Percentiles rank a stretch among this genome's conserved stretches.
Evolutionary conservation across 345 rosid species (phyloP).

Genomic region (Geranium rotundifolium): DNA sequence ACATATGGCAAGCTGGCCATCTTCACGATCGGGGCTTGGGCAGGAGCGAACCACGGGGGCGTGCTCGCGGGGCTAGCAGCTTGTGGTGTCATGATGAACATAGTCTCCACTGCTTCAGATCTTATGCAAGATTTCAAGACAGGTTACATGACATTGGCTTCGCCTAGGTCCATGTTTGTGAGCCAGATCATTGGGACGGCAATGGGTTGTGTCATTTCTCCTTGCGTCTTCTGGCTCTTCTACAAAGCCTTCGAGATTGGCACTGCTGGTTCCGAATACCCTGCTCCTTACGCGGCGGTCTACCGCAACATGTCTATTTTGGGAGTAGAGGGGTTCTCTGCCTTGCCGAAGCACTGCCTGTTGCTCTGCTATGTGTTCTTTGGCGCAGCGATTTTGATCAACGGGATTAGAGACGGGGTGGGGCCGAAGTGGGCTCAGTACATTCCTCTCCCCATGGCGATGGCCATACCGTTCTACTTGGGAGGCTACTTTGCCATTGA

Average conservation of each 20-base stretch:
- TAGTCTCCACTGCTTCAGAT: constrained; percentile 20
- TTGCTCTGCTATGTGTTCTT: constrained; percentile 32
- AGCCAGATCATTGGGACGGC: constrained; percentile 22
- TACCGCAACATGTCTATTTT: constrained; percentile 13
- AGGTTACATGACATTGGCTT: constrained; percentile 18
- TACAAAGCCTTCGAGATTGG: constrained; percentile 20
- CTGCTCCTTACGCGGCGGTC: constrained; percentile 1
- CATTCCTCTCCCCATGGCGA: constrained; percentile 34
- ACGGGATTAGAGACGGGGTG: constrained; percentile 14
- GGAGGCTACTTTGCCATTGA: constrained; percentile 36
- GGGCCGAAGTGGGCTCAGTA: constrained; percentile 8
- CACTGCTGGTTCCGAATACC: constrained; percentile 1
- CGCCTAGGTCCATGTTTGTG: constrained; percentile 22
- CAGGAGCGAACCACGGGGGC: constrained; percentile 14
- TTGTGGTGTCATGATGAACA: constrained; percentile 24
- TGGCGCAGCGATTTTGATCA: constrained; percentile 16
- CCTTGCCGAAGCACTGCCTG: constrained; percentile 14
- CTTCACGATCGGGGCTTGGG: constrained; percentile 20
- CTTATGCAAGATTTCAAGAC: constrained; percentile 24
- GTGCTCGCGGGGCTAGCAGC: constrained; percentile 6
- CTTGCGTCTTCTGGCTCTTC: constrained; percentile 18
- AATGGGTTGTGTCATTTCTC: constrained; percentile 23
- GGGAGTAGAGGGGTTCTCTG: constrained; percentile 14
- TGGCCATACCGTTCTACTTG: constrained; percentile 32
- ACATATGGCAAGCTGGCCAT: constrained; percentile 16